Conservation (phyloP, 2,329 filamentous ascomycete genomes). For the Apiospora aurea region DNA sequence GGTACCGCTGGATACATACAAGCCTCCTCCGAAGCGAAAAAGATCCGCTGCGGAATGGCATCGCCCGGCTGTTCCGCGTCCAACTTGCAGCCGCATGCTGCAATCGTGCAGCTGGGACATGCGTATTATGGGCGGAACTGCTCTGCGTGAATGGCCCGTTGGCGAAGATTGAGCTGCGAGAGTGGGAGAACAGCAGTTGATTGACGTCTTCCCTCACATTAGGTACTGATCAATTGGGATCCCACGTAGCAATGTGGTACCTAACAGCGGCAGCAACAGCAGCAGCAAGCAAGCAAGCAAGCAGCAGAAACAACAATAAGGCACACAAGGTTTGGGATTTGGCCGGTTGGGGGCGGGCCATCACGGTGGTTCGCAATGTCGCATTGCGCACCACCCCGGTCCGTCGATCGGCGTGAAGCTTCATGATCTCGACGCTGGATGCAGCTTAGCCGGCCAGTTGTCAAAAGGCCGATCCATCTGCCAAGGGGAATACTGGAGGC, state of each 20-base stretch:
- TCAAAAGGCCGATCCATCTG: constrained; percentile 11
- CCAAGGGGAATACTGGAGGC: neutral
- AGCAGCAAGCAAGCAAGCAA: too few species aligned
- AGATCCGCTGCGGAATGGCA: constrained; percentile 15
- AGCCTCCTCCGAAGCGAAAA: constrained; percentile 15
- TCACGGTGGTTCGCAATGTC: constrained; percentile 15
- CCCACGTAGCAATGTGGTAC: neutral
- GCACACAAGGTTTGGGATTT: constrained; percentile 10
- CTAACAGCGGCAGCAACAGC: neutral
- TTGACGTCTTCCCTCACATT: constrained; percentile 6
- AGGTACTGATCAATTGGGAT: neutral
- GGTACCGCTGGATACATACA: constrained; percentile 20
- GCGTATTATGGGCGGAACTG: neutral
- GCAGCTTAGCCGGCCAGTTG: constrained; percentile 10
- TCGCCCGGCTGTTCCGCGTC: constrained; percentile 19
- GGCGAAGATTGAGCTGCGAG: neutral
- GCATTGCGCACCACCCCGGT: constrained; percentile 14
- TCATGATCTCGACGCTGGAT: constrained; percentile 9
- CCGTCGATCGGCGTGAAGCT: constrained; percentile 16
- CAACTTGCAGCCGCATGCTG: constrained; percentile 23
- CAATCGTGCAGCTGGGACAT: constrained; percentile 5
- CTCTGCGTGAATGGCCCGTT: neutral
- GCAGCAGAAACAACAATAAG: neutral
- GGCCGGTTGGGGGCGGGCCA: constrained; percentile 12
- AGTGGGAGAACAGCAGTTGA: neutral